Conservation (phyloP, 176 grass and related monocot genomes). For the Oryza nivara region DNA sequence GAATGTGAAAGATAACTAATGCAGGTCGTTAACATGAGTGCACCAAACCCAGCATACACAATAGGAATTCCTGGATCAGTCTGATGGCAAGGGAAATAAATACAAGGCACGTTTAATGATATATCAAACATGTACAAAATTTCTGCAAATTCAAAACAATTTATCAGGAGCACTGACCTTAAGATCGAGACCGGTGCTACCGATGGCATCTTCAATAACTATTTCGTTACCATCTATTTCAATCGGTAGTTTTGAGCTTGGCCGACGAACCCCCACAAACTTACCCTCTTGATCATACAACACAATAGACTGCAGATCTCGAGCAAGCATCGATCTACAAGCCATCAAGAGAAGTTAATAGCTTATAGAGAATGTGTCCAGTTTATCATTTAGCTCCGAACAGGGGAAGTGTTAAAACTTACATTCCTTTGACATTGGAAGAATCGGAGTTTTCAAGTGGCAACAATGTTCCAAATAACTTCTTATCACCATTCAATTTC, state of each 20-base stretch:
- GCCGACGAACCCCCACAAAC: slow-evolving; percentile 87
- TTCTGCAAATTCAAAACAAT: background rate
- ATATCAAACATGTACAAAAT: background rate
- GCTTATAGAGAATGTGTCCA: background rate
- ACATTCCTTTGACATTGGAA: slow-evolving; percentile 91
- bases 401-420: slow-evolving; percentile 34
- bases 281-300: slow-evolving; percentile 99
- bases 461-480: slow-evolving; percentile 85
- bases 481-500: slow-evolving; percentile 75
- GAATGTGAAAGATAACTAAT: slow-evolving; percentile 93
- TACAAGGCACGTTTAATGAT: background rate
- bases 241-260: slow-evolving; percentile 89
- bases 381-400: slow-evolving; percentile 13
- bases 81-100: slow-evolving; percentile 45
- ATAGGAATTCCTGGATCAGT: slow-evolving; percentile 93
- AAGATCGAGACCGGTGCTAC: slow-evolving; percentile 87
- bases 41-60: slow-evolving; percentile 97
- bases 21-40: slow-evolving; percentile 89
- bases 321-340: slow-evolving; percentile 93
- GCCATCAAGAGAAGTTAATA: slow-evolving; percentile 20
- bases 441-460: slow-evolving; percentile 70
- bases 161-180: slow-evolving; percentile 53
- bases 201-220: slow-evolving; percentile 92
- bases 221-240: slow-evolving; percentile 96
- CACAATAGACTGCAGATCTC: slow-evolving; percentile 93